Evolutionary conservation across 768 basidiomycete species (phyloP).

Genomic region (Mrakia gelida): DNA sequence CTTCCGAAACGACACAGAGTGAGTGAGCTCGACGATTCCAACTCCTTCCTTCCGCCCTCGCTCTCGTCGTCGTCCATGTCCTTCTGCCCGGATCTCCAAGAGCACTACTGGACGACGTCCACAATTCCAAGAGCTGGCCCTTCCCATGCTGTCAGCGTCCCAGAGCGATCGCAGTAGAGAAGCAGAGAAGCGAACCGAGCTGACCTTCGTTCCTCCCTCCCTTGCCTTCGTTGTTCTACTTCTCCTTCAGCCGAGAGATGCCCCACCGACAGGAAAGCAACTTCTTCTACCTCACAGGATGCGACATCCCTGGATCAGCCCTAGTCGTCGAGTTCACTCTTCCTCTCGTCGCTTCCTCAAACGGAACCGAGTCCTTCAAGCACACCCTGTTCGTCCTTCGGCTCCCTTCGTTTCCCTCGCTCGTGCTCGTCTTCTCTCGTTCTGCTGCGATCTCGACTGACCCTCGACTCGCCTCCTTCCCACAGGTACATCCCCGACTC

Average conservation of each 20-base stretch:
- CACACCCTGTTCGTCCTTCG: constrained; percentile 54
- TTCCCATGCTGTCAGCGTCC: too few species aligned
- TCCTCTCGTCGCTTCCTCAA: background rate
- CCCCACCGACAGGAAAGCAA: constrained; percentile 48
- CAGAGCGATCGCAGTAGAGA: too few species aligned
- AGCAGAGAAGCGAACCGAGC: background rate
- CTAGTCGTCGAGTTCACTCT: constrained; percentile 5
- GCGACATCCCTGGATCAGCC: constrained; percentile 56
- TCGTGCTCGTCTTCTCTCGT: background rate
- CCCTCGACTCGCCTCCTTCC: too few species aligned
- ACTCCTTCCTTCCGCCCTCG: background rate
- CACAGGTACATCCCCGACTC: constrained; percentile 63
- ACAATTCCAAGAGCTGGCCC: too few species aligned
- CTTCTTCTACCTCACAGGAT: constrained; percentile 82
- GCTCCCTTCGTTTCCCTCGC: background rate
- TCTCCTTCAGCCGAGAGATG: constrained; percentile 4
- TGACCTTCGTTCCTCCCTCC: background rate
- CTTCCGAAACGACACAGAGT: constrained; percentile 28
- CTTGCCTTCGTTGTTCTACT: background rate
- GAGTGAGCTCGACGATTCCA: background rate
- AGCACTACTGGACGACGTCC: too few species aligned
- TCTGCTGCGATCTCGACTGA: background rate
- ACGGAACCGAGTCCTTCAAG: constrained; percentile 13
- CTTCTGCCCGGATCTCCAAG: too few species aligned
- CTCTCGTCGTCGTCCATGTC: too few species aligned